Base-by-base conservation (phyloP, 768 basidiomycete genomes). In the Kwoniella bestiolae region DNA sequence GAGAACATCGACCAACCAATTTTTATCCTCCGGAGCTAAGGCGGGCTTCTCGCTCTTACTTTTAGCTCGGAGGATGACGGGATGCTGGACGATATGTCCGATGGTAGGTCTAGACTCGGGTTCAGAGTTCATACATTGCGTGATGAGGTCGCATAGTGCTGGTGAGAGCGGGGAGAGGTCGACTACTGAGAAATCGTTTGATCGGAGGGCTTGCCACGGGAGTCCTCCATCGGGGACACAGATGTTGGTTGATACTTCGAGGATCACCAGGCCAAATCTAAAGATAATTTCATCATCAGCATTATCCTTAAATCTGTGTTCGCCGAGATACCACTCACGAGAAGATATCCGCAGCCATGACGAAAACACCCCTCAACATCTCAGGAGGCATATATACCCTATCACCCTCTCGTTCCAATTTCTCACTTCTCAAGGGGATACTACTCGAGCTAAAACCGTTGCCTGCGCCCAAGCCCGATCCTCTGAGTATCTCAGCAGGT, bases 351-450 rank as follows among this genome's bases (percentile, higher is more conserved):
- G 96, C 94, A 66, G 90, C 91, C 82, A 89, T 91, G 74, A 94
- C 89, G 81, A 97, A 99, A 61, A 84, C 84, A 32, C 95, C 95
- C 79, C 92, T 88, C 57, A 99, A 84, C 45, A 97, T 91, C 83
- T 99, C 96, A 11, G 92, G 92, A 44, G 96, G 94, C 83, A 99
- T 86, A 83, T 99, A 99, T 69, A 94, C 85, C 79, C 98, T 90
- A 82, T 99, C 96, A 5, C 96, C 96, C 81, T 99, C 96, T 16
- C 96, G 86, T 81, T 98, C 95, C 78, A 97, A 46, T 56, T 73
- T 74, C 35, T 70, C 75, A 9, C 55, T 59, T 18, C 49, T 51
- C 8, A 26, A 23, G n/a, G 34, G 44, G 12, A 55, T 28, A 18
- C 38, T 34, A 25, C 55, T 56, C 21, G 35, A 44, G 25, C 8